Conservation (phyloP, 768 basidiomycete genomes). For the Heimioporus sp. region DNA sequence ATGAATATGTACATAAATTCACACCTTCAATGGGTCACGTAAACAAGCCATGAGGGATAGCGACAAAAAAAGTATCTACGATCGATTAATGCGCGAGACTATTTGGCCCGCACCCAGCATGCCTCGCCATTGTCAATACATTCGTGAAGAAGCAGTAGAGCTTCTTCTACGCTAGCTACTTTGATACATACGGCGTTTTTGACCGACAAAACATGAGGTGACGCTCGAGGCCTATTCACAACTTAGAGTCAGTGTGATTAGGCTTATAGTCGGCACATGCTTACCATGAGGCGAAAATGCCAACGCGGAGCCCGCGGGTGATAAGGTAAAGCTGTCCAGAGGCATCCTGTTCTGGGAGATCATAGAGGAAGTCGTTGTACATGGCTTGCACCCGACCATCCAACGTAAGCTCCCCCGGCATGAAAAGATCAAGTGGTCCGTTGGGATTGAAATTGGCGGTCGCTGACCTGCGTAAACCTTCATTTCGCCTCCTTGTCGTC, state of each 20-base stretch:
- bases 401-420: not conserved
- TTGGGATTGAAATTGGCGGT: not conserved
- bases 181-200: not conserved
- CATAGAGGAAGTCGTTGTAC: conserved; percentile 2
- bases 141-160: not conserved
- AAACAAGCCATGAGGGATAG: not conserved
- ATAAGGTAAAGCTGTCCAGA: conserved; percentile 1
- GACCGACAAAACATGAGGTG: not conserved
- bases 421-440: not conserved
- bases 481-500: not conserved
- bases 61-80: not conserved
- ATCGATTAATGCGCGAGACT: not conserved
- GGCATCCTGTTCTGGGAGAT: not conserved
- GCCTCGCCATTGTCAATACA: not conserved
- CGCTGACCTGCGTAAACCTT: not conserved
- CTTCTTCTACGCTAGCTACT: not conserved
- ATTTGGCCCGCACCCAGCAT: not conserved
- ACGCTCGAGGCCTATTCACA: not conserved
- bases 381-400: not conserved
- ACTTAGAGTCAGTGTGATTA: not conserved
- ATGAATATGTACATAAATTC: no score
- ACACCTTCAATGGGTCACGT: not conserved
- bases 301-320: not conserved
- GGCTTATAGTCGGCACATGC: not conserved
- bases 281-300: conserved; percentile 1